Conservation (phyloP, 768 basidiomycete genomes). For the Hemileccinum rubropunctum region DNA sequence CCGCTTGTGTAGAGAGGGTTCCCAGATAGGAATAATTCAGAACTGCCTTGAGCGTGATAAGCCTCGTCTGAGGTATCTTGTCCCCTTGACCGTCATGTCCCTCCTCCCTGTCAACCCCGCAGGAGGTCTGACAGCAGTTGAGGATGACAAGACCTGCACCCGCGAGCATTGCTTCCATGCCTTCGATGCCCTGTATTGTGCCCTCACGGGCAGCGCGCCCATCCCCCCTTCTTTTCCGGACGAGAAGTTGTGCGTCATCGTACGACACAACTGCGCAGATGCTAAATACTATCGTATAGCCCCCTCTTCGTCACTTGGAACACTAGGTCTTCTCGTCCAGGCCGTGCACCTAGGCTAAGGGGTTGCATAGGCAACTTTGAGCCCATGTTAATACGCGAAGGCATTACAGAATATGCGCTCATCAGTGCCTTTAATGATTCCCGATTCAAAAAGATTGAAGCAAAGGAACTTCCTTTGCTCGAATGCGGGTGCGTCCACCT, state of each 20-base stretch:
- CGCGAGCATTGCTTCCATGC: conserved; percentile 79
- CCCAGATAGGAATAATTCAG: conserved; percentile 30
- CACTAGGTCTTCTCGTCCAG: conserved; percentile 58
- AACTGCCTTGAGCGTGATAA: background rate
- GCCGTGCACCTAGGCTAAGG: conserved; percentile 62
- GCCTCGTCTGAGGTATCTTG: conserved; percentile 7
- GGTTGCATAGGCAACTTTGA: conserved; percentile 97
- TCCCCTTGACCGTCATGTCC: conserved; percentile 45
- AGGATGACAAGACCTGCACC: conserved; percentile 50
- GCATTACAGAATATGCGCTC: conserved; percentile 86
- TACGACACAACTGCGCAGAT: background rate
- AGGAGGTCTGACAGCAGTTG: conserved; percentile 37
- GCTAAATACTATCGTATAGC: conserved; percentile 19
- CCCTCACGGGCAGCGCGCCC: conserved; percentile 53
- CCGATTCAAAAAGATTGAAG: conserved; percentile 79
- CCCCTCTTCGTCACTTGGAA: conserved; percentile 99
- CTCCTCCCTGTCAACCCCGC: conserved; percentile 52
- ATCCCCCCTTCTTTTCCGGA: conserved; percentile 64
- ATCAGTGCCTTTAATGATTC: conserved; percentile 88
- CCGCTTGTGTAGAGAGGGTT: background rate
- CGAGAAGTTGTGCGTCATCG: conserved; percentile 71
- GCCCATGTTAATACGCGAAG: conserved; percentile 66
- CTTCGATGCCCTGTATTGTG: conserved; percentile 78
- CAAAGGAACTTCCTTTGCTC: conserved; percentile 71
- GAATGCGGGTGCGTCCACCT: conserved; percentile 75